phyloP scores from a whole-genome alignment of 441 rosid species.

The Euphorbia celastroides region DNA sequence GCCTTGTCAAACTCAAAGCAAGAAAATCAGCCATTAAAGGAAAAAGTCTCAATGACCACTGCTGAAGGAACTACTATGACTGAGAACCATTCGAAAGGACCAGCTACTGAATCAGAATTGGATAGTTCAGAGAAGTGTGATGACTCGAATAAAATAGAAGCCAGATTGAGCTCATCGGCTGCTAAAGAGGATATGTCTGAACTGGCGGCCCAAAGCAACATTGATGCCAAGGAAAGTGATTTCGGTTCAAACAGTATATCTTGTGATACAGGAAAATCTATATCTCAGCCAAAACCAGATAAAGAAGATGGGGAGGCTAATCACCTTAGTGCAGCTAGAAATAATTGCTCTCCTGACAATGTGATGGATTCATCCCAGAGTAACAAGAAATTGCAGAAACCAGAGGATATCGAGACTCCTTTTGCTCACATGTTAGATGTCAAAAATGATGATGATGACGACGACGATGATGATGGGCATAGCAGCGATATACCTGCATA shows the following conservation, averaged over 20 bases:
- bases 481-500: constrained; percentile 32
- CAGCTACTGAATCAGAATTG: constrained; percentile 34
- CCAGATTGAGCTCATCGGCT: constrained; percentile 35
- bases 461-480: constrained; percentile 29
- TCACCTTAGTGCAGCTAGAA: constrained; percentile 30
- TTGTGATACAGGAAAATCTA: constrained; percentile 27
- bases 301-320: constrained; percentile 25
- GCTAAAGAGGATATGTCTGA: constrained; percentile 29
- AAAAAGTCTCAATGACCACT: constrained; percentile 26
- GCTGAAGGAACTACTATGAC: constrained; percentile 27
- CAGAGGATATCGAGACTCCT: constrained; percentile 25
- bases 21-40: constrained; percentile 34
- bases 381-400: constrained; percentile 29
- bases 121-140: constrained; percentile 29
- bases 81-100: constrained; percentile 32
- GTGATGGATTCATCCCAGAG: constrained; percentile 34
- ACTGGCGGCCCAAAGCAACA: constrained; percentile 31
- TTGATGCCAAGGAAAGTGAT: constrained; percentile 32
- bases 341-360: constrained; percentile 34
- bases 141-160: constrained; percentile 31
- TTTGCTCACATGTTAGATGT: constrained; percentile 32
- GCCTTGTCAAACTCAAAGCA: constrained; percentile 35
- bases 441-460: constrained; percentile 36
- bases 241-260: constrained; percentile 13
- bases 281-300: constrained; percentile 30